Conservation (phyloP, 2,329 filamentous ascomycete genomes). For the Aspergillus sp. region DNA sequence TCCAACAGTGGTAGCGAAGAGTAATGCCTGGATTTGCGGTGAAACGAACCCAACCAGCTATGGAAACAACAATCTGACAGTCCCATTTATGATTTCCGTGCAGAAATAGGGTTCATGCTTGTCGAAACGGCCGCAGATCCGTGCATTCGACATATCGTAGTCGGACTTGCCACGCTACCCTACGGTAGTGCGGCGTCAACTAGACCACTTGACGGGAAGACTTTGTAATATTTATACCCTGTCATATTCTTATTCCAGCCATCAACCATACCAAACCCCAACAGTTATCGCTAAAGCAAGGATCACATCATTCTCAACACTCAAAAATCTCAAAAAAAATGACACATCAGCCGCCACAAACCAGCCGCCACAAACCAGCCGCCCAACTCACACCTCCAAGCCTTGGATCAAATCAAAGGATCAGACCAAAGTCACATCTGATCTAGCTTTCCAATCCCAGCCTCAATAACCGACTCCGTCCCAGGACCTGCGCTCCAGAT, state of each 20-base stretch:
- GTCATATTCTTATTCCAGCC: not conserved
- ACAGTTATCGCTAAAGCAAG: not conserved
- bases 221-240: not conserved
- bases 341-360: not conserved
- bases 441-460: constrained; percentile 6
- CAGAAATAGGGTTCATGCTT: not conserved
- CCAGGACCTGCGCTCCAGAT: constrained; percentile 28
- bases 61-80: not conserved
- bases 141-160: not conserved
- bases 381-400: too few species aligned
- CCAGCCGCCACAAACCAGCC: not conserved
- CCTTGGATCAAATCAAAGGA: too few species aligned
- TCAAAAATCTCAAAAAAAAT: not conserved
- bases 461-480: constrained; percentile 33
- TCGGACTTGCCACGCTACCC: not conserved
- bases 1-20: not conserved
- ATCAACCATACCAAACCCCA: not conserved
- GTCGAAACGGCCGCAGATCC: not conserved
- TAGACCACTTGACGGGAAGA: not conserved
- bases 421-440: not conserved
- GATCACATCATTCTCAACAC: not conserved
- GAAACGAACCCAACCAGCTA: not conserved
- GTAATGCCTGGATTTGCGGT: not conserved
- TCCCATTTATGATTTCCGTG: not conserved
- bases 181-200: not conserved